These are phyloP conservation scores for Oryza meridionalis DNA, from an alignment of 176 grass and related monocot species.

Conservation along the genomic window DNA sequence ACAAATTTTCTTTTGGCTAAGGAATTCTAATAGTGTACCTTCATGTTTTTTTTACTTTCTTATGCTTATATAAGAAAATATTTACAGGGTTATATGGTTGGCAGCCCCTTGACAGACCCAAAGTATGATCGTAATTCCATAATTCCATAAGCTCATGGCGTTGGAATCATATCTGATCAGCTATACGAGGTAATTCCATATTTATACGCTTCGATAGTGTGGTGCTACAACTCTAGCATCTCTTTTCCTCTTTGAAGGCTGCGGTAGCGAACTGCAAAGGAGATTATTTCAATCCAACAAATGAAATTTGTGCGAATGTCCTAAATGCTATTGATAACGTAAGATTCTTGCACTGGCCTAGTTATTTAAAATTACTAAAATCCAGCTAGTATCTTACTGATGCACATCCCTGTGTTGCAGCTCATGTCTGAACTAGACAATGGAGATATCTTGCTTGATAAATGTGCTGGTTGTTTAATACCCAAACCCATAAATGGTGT, in stretches of 20 bases:
- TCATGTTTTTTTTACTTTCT: neutral
- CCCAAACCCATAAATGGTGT: slow-evolving; percentile 17
- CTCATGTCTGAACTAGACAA: neutral
- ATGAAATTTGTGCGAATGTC: slow-evolving; percentile 32
- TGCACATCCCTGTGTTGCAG: neutral
- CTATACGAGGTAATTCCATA: slow-evolving; percentile 40
- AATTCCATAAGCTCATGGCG: slow-evolving; percentile 45
- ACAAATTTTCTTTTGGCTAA: neutral
- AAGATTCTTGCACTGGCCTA: neutral
- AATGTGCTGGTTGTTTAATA: slow-evolving; percentile 9
- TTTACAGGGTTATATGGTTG: slow-evolving; percentile 59
- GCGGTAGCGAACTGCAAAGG: slow-evolving; percentile 39
- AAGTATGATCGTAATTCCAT: slow-evolving; percentile 27
- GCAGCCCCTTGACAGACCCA: slow-evolving; percentile 45
- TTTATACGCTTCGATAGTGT: neutral
- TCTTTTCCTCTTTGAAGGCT: neutral
- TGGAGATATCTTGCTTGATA: slow-evolving; percentile 33
- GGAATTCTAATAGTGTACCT: neutral
- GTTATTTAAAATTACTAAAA: neutral
- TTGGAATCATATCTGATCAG: slow-evolving; percentile 71
- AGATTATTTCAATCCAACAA: slow-evolving; percentile 27
- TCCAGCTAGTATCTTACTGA: neutral
- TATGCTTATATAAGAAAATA: neutral
- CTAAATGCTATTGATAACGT: slow-evolving; percentile 28
- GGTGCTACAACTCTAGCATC: neutral